Evolutionary conservation across 768 basidiomycete species (phyloP), one percentile per base, ranked within the genome.

Genomic region (Kwoniella sp.): DNA sequence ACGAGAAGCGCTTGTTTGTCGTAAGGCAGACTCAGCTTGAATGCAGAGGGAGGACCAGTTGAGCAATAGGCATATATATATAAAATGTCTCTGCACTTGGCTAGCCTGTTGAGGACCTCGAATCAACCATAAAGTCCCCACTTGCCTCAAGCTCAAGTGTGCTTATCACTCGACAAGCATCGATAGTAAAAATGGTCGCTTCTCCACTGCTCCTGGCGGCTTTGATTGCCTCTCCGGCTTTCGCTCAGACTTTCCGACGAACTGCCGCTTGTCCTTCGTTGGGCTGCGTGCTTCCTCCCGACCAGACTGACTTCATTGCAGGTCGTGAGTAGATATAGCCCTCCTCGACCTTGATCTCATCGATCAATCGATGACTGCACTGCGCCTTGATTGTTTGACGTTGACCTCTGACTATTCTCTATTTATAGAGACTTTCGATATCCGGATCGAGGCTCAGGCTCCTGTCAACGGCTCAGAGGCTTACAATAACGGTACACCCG

Each of bases 401-500:
- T 25, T 28, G 9, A 41, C 38, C 38, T 23, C 50, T 26, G 4
- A 25, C 20, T 20, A 41, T 9, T 48, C 2, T 38, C 17, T 45
- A 30, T 28, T 26, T 50, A 48, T 26, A 58, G 55, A 73, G 61
- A 67, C 72, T 1, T 73, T 73, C 41, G 72, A 72, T 53, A 63
- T 73, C 50, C 57, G 69, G 11, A 57, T 72, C 28, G 69, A 78
- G 65, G 73, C 81, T 9, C 82, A 83, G 45, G 82, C 82, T 1
- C 82, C 82, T 22, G 67, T 76, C 7, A 83, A 83, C 69, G 82
- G 82, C 15, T 69, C 80, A 1, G 73, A 78, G 50, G 76, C 82
- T 13, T 82, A 67, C 71, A 81, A 81, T 73, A 69, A 73, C 60
- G 82, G 82, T 55, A 69, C 71, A 2, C 75, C 78, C 17, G 58